A percentile compares a stretch with the other conserved stretches of the same genome.
These are phyloP conservation scores for Pichia sp. DNA, from an alignment of 1,139 yeast species.

Conservation along the genomic window DNA sequence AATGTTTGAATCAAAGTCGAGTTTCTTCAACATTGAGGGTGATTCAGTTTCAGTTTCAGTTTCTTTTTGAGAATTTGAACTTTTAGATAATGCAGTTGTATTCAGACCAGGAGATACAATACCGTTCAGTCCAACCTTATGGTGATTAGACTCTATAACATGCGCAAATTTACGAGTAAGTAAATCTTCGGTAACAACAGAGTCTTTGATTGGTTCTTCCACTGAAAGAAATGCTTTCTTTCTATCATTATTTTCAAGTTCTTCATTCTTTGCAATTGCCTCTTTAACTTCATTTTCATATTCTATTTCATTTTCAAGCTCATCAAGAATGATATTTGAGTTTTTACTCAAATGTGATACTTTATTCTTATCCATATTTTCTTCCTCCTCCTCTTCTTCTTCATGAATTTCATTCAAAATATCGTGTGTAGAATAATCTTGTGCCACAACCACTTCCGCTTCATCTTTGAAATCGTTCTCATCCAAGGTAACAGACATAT, in stretches of 20 bases:
- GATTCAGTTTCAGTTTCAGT: background rate
- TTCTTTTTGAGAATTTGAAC: background rate
- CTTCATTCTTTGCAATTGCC: constrained; percentile 22
- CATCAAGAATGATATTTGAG: constrained; percentile 13
- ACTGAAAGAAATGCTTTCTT: constrained; percentile 18
- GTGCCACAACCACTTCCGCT: background rate
- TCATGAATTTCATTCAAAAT: constrained; percentile 15
- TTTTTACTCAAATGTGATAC: background rate
- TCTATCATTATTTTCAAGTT: constrained; percentile 19
- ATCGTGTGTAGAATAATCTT: background rate
- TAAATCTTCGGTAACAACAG: constrained; percentile 10
- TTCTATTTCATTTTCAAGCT: constrained; percentile 25
- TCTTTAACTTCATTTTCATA: constrained; percentile 22
- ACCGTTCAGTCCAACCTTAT: background rate
- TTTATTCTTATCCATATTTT: constrained; percentile 5
- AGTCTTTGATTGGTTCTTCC: constrained; percentile 12
- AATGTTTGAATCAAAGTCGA: background rate
- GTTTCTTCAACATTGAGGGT: background rate
- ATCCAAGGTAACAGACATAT: constrained; percentile 10
- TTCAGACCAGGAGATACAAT: background rate
- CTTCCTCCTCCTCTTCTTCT: constrained; percentile 2
- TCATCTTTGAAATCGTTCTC: constrained; percentile 12
- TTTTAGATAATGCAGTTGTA: background rate
- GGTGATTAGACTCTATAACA: background rate
- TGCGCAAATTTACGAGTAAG: constrained; percentile 4